Evolutionary conservation across 805 yeast genomes (phyloP).

Genomic region (Starmerella roubikii): DNA sequence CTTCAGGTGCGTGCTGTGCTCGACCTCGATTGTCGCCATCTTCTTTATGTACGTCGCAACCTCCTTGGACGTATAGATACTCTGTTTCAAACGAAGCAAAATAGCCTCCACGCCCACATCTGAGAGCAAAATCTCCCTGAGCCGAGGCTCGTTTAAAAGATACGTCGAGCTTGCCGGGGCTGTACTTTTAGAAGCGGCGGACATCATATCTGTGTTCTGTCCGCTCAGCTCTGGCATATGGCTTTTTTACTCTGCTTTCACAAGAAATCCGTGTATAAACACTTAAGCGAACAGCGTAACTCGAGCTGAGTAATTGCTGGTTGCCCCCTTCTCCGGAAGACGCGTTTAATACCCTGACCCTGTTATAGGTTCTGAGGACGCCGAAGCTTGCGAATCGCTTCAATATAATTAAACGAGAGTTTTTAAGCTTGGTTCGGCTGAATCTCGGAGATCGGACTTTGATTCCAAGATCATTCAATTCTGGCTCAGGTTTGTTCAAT

Average conservation of each 20-base stretch:
- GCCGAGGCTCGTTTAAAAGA: conserved; percentile 26
- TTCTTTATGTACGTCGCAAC: conserved; percentile 64
- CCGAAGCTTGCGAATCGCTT: no score
- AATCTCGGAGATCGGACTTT: no score
- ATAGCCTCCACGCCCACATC: conserved; percentile 58
- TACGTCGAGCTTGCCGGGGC: conserved; percentile 20
- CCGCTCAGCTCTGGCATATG: not conserved
- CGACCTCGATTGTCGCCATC: conserved; percentile 66
- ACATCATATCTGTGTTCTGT: not conserved
- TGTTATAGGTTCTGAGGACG: no score
- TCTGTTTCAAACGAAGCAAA: conserved; percentile 60
- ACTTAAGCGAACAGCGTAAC: no score
- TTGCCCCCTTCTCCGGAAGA: no score
- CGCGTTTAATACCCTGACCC: no score
- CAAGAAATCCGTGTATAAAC: no score
- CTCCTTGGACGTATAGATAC: conserved; percentile 73
- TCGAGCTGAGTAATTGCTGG: no score
- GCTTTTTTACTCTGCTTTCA: not conserved
- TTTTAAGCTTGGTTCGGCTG: no score
- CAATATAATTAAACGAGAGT: no score
- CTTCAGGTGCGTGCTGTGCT: conserved; percentile 57
- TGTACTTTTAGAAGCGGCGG: not conserved
- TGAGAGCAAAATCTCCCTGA: conserved; percentile 25
- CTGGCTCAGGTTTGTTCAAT: no score
- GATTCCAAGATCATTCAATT: no score